Percentiles rank a stretch among this genome's conserved stretches.
Evolutionary conservation across 139 green algal species (phyloP).

Genomic region (Chlamydomonas sp.): DNA sequence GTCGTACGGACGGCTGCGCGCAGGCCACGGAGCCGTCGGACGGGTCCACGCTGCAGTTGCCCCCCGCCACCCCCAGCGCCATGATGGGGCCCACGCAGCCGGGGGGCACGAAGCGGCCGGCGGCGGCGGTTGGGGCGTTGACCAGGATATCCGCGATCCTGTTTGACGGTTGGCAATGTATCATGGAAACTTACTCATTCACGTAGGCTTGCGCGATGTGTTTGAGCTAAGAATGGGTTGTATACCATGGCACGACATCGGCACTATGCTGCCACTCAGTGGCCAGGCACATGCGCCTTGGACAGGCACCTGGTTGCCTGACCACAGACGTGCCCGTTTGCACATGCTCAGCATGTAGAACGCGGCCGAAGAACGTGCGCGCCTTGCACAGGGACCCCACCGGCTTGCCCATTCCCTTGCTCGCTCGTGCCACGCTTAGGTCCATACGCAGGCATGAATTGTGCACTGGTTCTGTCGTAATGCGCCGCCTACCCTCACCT

Average conservation of each 20-base stretch:
- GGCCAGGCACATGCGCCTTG: no score
- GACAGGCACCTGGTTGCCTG: no score
- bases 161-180: not conserved
- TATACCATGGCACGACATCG: not conserved
- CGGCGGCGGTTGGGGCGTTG: not conserved
- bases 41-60: constrained; percentile 37
- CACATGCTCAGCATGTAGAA: no score
- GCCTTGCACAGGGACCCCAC: no score
- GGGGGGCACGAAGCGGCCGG: constrained; percentile 15
- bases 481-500: not conserved
- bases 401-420: not conserved
- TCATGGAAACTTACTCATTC: no score
- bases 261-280: not conserved
- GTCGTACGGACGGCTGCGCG: constrained; percentile 7
- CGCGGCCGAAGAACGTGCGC: no score
- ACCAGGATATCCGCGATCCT: constrained; percentile 9
- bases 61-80: constrained; percentile 28
- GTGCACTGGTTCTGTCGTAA: not conserved
- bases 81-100: constrained; percentile 46
- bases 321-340: no score
- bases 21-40: constrained; percentile 5
- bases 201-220: not conserved
- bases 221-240: not conserved
- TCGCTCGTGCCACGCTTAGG: not conserved
- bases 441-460: not conserved